Evolutionary conservation across 2,329 filamentous ascomycete species (phyloP), one percentile per base, ranked within the genome.

Genomic region (Clonostachys rosea): DNA sequence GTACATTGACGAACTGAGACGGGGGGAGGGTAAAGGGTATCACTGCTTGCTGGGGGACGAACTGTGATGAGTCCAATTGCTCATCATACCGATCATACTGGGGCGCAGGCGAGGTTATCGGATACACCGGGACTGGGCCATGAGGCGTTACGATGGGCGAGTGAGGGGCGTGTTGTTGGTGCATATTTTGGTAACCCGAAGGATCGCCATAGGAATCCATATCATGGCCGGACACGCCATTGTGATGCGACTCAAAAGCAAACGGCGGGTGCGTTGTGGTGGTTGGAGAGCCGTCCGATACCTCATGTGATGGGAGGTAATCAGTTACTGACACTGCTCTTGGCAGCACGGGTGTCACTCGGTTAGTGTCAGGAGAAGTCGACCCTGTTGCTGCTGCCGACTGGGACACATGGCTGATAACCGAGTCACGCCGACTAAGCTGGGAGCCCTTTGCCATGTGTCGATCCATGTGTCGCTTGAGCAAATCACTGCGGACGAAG

Each of bases 401-500:
- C 24, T 49, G 47, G 33, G 69, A 70, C 43, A 59, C 55, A 44
- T 64, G 57, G 34, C 58, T 56, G 5, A 54, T 56, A 49, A 64
- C 62, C 8, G 62, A 82, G 60, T 91, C 87, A 65, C 87, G 88
- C 48, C 86, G 83, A 61, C 85, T 85, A 47, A 91, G 69, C 51
- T 89, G 84, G 16, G 87, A 90, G 44, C 87, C 87, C 59, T 89
- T 87, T 45, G 86, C 87, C 12, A 84, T 88, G 66, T 92, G 89
- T 40, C 89, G 81, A 62, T 92, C 88, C 61, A 84, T 81, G 66
- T 94, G 89, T 40, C 89, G 84, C 60, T 94, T 87, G 62, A 94
- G 91, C 49, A 99, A 76, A 65, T 99, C 94, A 55, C 95, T 89
- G 52, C 94, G 84, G 49, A 97, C 92, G 69, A 97, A 99, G 34